Evolutionary conservation across 441 rosid species (phyloP).

Genomic region (Adansonia rubrostipa): DNA sequence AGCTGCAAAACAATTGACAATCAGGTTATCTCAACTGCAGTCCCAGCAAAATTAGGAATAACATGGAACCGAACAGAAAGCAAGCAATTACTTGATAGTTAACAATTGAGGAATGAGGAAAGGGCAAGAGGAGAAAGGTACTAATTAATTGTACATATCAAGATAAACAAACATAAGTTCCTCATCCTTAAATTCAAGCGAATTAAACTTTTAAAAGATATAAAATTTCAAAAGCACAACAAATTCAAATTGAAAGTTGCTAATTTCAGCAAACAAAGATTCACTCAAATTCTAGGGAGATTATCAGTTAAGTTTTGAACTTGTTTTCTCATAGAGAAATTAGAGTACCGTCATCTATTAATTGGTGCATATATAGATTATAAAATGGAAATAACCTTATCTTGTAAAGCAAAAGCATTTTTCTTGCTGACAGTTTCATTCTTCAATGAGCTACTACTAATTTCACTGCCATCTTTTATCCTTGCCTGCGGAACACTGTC

Average conservation of each 20-base stretch:
- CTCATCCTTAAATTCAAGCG: neutral
- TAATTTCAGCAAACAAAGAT: constrained; percentile 6
- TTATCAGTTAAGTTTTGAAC: neutral
- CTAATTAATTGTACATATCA: neutral
- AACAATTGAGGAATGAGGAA: neutral
- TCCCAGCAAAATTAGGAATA: constrained; percentile 7
- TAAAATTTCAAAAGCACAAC: neutral
- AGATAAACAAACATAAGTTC: neutral
- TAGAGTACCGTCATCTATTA: constrained; percentile 5
- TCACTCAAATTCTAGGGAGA: neutral
- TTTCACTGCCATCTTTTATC: constrained; percentile 50
- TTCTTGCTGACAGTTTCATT: constrained; percentile 68
- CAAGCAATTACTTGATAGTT: neutral
- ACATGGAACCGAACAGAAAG: neutral
- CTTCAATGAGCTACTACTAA: constrained; percentile 52
- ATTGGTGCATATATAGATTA: neutral
- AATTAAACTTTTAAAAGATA: neutral
- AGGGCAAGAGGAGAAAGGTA: neutral
- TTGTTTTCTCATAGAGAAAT: constrained; percentile 11
- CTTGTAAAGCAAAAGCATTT: constrained; percentile 92
- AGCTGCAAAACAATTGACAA: constrained; percentile 56
- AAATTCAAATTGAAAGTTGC: neutral
- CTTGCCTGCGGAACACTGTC: constrained; percentile 45
- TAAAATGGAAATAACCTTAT: constrained; percentile 65
- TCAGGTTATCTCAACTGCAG: constrained; percentile 15